A percentile compares a stretch with the other conserved stretches of the same genome.
Conservation (phyloP, 2,329 filamentous ascomycete genomes). For the Akanthomyces dipterigenus region DNA sequence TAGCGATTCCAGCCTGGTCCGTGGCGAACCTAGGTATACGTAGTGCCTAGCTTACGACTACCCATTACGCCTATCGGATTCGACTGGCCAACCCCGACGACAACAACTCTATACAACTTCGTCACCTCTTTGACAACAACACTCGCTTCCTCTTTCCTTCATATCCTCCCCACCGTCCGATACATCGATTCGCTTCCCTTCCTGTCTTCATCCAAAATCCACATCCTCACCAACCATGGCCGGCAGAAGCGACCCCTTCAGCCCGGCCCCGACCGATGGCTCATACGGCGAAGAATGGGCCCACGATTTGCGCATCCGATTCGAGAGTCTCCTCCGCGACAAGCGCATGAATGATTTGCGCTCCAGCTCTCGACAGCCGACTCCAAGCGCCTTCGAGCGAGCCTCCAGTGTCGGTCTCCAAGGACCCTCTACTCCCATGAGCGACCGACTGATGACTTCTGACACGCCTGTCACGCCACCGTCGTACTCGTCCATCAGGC, state of each 20-base stretch:
- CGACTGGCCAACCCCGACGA: conserved; percentile 8
- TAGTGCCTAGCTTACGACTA: conserved; percentile 13
- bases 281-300: conserved; percentile 68
- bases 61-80: conserved; percentile 7
- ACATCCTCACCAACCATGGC: conserved; percentile 26
- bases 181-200: background rate
- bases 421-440: conserved; percentile 31
- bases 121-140: conserved; percentile 4
- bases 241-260: conserved; percentile 29
- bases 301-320: conserved; percentile 70
- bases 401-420: conserved; percentile 42
- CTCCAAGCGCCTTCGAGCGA: conserved; percentile 46
- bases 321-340: conserved; percentile 79
- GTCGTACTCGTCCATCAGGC: conserved; percentile 42
- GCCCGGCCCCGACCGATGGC: conserved; percentile 23
- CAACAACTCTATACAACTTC: background rate
- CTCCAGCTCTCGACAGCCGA: conserved; percentile 46
- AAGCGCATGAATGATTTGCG: conserved; percentile 77
- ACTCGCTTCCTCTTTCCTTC: conserved; percentile 4
- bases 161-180: conserved; percentile 4
- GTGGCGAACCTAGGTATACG: conserved; percentile 17
- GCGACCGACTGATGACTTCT: conserved; percentile 41
- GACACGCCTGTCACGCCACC: conserved; percentile 37
- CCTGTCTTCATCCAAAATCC: background rate
- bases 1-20: conserved; percentile 11